Conservation (phyloP, 805 yeast species). For the Candida awuae region DNA sequence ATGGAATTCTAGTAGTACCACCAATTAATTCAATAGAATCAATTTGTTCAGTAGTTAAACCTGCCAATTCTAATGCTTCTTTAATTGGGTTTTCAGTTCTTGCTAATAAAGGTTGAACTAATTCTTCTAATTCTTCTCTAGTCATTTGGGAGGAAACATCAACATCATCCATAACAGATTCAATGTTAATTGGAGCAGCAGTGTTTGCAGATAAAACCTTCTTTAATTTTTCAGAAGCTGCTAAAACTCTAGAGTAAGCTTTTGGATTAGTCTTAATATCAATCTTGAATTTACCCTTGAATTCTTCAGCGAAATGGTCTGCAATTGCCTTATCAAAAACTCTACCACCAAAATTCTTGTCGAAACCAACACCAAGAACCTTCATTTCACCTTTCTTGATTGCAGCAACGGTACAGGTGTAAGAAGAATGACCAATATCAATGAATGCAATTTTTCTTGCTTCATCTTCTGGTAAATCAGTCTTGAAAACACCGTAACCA, state of each 20-base stretch:
- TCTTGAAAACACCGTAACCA: slow-evolving; percentile 97
- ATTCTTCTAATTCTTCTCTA: slow-evolving; percentile 90
- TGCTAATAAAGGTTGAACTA: slow-evolving; percentile 71
- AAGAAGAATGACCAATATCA: slow-evolving; percentile 96
- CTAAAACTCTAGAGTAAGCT: slow-evolving; percentile 87
- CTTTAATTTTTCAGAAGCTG: slow-evolving; percentile 89
- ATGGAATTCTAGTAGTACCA: slow-evolving; percentile 97
- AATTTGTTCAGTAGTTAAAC: slow-evolving; percentile 60
- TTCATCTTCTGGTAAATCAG: slow-evolving; percentile 91
- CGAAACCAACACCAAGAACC: slow-evolving; percentile 84
- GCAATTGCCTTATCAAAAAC: slow-evolving; percentile 91
- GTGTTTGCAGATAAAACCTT: slow-evolving; percentile 95
- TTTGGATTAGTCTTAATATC: slow-evolving; percentile 87
- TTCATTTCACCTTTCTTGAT: slow-evolving; percentile 95
- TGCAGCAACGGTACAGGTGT: slow-evolving; percentile 81
- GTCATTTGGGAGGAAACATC: slow-evolving; percentile 85
- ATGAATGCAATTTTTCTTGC: slow-evolving; percentile 86
- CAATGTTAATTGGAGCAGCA: slow-evolving; percentile 88
- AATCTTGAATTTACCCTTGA: slow-evolving; percentile 85
- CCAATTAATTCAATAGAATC: slow-evolving; percentile 95
- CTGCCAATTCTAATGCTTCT: slow-evolving; percentile 74
- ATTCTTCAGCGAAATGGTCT: slow-evolving; percentile 88
- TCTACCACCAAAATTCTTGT: slow-evolving; percentile 98
- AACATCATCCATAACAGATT: slow-evolving; percentile 94
- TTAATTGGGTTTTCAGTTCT: slow-evolving; percentile 74